A percentile compares a stretch with the other conserved stretches of the same genome.
Conservation (phyloP, 306 rosid species). For the Castanospermum australe region DNA sequence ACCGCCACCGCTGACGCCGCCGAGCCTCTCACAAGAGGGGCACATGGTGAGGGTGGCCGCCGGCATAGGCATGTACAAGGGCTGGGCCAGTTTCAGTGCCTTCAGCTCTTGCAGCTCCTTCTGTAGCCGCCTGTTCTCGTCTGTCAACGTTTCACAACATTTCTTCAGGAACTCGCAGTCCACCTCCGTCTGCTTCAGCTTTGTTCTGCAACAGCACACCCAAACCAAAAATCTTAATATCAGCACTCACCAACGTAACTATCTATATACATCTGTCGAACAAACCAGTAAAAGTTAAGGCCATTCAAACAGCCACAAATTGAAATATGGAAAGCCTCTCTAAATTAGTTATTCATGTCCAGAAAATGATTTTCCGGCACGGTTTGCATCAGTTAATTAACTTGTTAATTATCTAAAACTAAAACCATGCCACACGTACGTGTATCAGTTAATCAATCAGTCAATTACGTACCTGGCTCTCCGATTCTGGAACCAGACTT, state of each 20-base stretch:
- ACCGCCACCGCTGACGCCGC: slow-evolving; percentile 26
- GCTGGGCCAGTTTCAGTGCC: slow-evolving; percentile 69
- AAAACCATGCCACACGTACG: no score
- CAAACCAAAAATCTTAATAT: background rate
- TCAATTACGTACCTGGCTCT: slow-evolving; percentile 71
- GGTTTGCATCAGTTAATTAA: no score
- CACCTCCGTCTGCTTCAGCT: slow-evolving; percentile 93
- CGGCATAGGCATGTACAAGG: slow-evolving; percentile 88
- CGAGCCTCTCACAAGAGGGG: slow-evolving; percentile 85
- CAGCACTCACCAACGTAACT: no score
- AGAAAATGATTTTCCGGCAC: no score
- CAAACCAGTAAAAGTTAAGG: no score
- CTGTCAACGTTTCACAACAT: slow-evolving; percentile 88
- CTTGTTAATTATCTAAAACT: no score
- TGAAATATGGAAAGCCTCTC: no score
- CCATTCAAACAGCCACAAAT: background rate
- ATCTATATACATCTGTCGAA: no score
- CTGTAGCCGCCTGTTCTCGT: slow-evolving; percentile 81
- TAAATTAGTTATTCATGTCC: no score
- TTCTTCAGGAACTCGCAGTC: slow-evolving; percentile 91
- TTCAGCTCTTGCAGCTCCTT: slow-evolving; percentile 86
- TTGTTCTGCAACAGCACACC: slow-evolving; percentile 57
- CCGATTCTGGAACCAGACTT: slow-evolving; percentile 97
- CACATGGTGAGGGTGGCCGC: slow-evolving; percentile 92
- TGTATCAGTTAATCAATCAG: no score